Evolutionary conservation across 2,329 filamentous ascomycete species (phyloP), one percentile per base, ranked within the genome.

Genomic region (Paecilomyces sp.): DNA sequence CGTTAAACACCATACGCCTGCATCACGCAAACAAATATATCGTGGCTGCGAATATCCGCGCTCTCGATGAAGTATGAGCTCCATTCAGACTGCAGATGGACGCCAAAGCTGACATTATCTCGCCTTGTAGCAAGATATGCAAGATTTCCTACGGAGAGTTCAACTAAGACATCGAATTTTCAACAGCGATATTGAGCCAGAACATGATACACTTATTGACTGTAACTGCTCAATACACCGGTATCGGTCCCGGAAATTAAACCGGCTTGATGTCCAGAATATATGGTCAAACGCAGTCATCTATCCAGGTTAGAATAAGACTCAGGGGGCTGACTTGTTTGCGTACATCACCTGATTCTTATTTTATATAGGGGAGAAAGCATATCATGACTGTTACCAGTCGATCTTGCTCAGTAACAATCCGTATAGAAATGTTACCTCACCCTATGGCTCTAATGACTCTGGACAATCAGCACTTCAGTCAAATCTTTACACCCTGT

Each of bases 131-230:
- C 75, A 78, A 71, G 67, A 77, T 34, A 79, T 80, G 75, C 76
- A 79, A 58, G 72, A 76, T 53, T 47, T 65, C 22, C 67, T 80
- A 3, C 77, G 77, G 58, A 68, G 54, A n/a, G 61, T 80, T 3
- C 78, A 80, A 58, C 67, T 67, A 12, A 58, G 67, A 34, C 74
- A 74, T 63, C 58, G 63, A 12, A 78, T 80, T 51, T 81, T 75
- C 67, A 80, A 80, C 62, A 69, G 67, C 55, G 78, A 80, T 56
- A 75, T 80, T 51, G 78, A 80, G 62, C 79, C 79, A 9, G 78
- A 80, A 58, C 77, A 80, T 61, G 76, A 80, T 8, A 65, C 68
- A 11, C 74, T 77, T 4, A 71, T 70, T 59, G 68, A 66, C 30
- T 80, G 79, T 62, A 58, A 58, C 47, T 80, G 79, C 60, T 59